Base-by-base conservation (phyloP, 805 yeast genomes). In the Clavispora asparagi region DNA sequence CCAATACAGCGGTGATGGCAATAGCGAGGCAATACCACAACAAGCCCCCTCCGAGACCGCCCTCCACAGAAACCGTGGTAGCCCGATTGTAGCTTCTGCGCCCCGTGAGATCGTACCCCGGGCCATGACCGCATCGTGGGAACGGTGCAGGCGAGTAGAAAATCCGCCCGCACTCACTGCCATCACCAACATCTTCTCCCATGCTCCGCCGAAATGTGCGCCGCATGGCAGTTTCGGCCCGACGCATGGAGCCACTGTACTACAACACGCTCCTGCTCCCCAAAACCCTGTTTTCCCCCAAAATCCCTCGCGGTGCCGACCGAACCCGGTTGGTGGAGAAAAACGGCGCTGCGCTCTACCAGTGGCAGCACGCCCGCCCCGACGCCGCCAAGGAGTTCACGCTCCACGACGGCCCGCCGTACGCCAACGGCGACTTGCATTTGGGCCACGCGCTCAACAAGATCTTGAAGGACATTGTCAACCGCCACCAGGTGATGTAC, bases 371-470 rank as follows among this genome's bases (percentile, higher is more conserved):
- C 25, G 42, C 51, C 36, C 41, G 56, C n/a, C 27, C 48, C 10
- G 26, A 40, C 12, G 41, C 31, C 40, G 40, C 45, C 6, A 36
- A 78, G 16, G 52, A 75, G 31, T 92, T 85, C 56, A 76, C 85
- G 1, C 68, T 94, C 1, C 97, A 91, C 56, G 99, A 94, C 66
- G 99, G 99, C 0, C 99, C 99, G 0, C 99, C 99, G 0, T 94
- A 92, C 65, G 98, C 99, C 11, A 94, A 94, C 61, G 99, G 98
- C 3, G 89, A 85, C 51, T 69, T 94, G 19, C 99, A 94, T 63
- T 64, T 91, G 42, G 89, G 98, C 45, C 99, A 94, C 67, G 88
- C 98, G 0, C 67, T 94, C 56, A 94, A 94, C 68, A 92, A 94
- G 61, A 78, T 90, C 17, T 64, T 89, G 45, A 94, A 94, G 63